These are phyloP conservation scores for Saccharomyces pastorianus DNA, from an alignment of 1,139 yeast species.

Conservation along the genomic window DNA sequence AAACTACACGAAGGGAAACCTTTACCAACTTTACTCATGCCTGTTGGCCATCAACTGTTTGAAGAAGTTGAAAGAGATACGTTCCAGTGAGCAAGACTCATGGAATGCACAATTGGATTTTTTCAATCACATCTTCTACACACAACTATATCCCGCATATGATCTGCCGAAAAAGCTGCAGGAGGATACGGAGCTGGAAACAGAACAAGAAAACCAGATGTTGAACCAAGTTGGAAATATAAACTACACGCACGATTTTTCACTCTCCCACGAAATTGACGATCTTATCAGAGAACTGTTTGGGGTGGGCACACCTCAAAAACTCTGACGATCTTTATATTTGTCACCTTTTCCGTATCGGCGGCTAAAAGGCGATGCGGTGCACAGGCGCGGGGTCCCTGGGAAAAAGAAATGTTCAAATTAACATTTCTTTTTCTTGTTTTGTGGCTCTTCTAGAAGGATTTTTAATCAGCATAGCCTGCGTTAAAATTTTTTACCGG, in stretches of 20 bases:
- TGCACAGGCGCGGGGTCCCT: slow-evolving; percentile 1
- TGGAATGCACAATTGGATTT: slow-evolving; percentile 17
- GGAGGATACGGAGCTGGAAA: slow-evolving; percentile 20
- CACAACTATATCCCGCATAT: slow-evolving; percentile 22
- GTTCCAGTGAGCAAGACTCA: slow-evolving; percentile 7
- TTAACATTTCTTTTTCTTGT: not conserved
- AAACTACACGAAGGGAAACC: slow-evolving; percentile 21
- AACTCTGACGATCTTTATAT: not conserved
- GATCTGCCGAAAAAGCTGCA: slow-evolving; percentile 24
- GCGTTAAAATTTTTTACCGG: not conserved
- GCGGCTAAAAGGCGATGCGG: slow-evolving; percentile 1
- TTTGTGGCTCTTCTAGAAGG: slow-evolving; percentile 1
- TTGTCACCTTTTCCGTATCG: not conserved
- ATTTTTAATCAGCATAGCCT: not conserved
- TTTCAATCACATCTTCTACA: slow-evolving; percentile 22
- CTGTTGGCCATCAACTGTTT: slow-evolving; percentile 27
- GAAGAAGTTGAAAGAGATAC: slow-evolving; percentile 16
- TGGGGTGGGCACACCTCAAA: slow-evolving; percentile 13
- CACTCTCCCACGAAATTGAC: slow-evolving; percentile 32
- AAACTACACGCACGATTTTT: slow-evolving; percentile 29
- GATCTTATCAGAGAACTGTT: slow-evolving; percentile 30
- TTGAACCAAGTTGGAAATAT: slow-evolving; percentile 22
- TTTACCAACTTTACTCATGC: slow-evolving; percentile 31
- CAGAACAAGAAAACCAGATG: slow-evolving; percentile 19
- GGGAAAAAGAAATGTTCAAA: not conserved